A percentile compares a stretch with the other conserved stretches of the same genome.
Conservation (phyloP, 495 filamentous ascomycete species). For the Pyronema domesticum region DNA sequence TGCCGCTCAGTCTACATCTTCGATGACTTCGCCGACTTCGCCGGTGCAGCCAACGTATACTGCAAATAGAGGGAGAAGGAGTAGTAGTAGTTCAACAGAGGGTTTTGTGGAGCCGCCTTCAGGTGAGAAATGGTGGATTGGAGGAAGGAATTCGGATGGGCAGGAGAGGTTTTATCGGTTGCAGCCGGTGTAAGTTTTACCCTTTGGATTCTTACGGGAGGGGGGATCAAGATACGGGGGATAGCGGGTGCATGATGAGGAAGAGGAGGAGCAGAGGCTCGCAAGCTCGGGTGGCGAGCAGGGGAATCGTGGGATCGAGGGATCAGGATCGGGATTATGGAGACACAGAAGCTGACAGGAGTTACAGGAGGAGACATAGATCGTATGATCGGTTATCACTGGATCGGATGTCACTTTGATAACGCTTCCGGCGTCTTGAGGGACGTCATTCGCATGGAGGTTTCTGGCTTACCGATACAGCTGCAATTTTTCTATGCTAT, state of each 20-base stretch:
- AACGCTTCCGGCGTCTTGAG: no score
- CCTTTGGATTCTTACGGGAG: not conserved
- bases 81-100: conserved; percentile 43
- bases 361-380: conserved; percentile 17
- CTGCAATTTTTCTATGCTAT: no score
- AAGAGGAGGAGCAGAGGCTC: no score
- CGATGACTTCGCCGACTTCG: not conserved
- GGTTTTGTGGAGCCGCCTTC: conserved; percentile 43
- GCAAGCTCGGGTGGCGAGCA: no score
- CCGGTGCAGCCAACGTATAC: conserved; percentile 24
- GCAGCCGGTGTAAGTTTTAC: conserved; percentile 23
- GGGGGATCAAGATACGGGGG: not conserved
- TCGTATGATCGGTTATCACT: conserved; percentile 24
- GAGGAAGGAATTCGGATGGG: conserved; percentile 46
- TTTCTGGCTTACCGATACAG: no score
- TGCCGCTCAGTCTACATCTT: not conserved
- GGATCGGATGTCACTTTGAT: conserved; percentile 22
- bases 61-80: conserved; percentile 32
- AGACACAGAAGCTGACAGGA: conserved; percentile 4
- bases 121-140: conserved; percentile 61
- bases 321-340: no score
- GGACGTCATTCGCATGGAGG: no score
- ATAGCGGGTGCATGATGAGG: not conserved
- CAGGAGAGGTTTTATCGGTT: conserved; percentile 53
- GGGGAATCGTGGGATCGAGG: not conserved